phyloP scores from a whole-genome alignment of 345 rosid genomes.

The Viola odorata region DNA sequence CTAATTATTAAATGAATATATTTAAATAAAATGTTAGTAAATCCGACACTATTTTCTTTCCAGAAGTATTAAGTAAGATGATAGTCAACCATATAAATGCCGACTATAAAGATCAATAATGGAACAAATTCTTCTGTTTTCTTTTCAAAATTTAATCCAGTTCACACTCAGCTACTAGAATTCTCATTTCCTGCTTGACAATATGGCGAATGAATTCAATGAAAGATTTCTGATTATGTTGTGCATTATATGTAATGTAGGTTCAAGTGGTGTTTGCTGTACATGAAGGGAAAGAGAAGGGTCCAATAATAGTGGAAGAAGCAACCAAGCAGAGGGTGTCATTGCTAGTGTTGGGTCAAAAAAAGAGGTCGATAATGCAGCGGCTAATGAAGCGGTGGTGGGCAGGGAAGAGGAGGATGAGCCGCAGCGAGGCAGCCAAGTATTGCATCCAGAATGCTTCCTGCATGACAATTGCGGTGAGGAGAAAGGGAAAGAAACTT shows the following conservation, averaged over 20 bases:
- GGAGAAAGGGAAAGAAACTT: slow-evolving; percentile 62
- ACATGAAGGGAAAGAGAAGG: slow-evolving; percentile 64
- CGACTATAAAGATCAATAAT: no score
- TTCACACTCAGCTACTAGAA: no score
- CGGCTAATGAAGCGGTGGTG: slow-evolving; percentile 55
- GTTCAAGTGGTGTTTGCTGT: slow-evolving; percentile 54
- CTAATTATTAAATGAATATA: no score
- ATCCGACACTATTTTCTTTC: no score
- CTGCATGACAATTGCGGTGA: slow-evolving; percentile 80
- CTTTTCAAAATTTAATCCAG: no score
- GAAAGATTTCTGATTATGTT: not conserved
- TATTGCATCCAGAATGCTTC: slow-evolving; percentile 74
- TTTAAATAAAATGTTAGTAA: no score
- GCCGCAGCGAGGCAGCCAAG: slow-evolving; percentile 40
- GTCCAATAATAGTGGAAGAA: slow-evolving; percentile 65
- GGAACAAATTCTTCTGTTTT: no score
- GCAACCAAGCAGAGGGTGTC: slow-evolving; percentile 56
- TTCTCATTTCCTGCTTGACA: no score
- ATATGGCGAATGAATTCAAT: no score
- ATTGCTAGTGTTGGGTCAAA: slow-evolving; percentile 70
- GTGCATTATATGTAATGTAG: slow-evolving; percentile 20
- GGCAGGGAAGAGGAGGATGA: slow-evolving; percentile 37
- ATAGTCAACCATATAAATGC: no score
- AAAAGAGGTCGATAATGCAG: slow-evolving; percentile 54
- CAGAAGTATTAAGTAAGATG: no score